Base-by-base conservation (phyloP, 352 stramenopile species). In the Phytophthora fragariaefolia region DNA sequence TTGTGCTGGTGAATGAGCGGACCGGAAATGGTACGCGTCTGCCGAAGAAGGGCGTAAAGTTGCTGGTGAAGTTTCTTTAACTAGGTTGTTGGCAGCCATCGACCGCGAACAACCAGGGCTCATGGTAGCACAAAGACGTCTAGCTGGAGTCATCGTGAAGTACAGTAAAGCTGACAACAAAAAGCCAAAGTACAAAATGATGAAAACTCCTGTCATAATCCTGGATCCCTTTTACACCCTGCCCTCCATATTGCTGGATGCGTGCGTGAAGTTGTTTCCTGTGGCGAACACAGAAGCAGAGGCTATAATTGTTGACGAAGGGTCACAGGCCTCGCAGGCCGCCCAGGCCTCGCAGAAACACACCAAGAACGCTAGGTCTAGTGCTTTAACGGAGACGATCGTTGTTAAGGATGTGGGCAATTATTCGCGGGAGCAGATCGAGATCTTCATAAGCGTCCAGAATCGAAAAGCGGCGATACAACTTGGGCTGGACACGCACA, bases 131-230 rank as follows among this genome's bases (percentile, higher is more conserved):
- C 18, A 57, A 4, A 17, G 40, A 2, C 20, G 32, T 0, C 20
- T 67, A 0, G 22, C 22, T 0, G 47, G 52, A 8, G 34, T 69
- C 2, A 18, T 62, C 4, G 40, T 71, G 1, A 62, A 66, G 22
- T 45, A 38, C 42, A 26, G 6, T 0, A 18, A 49, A 4, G 15
- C 28, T 1, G 24, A 61, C 0, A 60, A 43, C 15, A 72, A 55
- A 52, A 45, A 50, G 6, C 50, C 50, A 7, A 42, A 49, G 40
- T 43, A 27, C 20, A 67, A 68, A 17, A 7, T 9, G 0, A 40
- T 69, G 47, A 73, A 69, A 10, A 70, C 72, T 27, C 61, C 65
- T 13, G 51, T 67, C 3, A 46, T 63, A 17, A 68, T 63, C 17
- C 20, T 58, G 43, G 61, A 74, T 12, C 50, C 62, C 0, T 75